phyloP scores from a whole-genome alignment of 2,329 filamentous ascomycete species.

The Penicillium decumbens region DNA sequence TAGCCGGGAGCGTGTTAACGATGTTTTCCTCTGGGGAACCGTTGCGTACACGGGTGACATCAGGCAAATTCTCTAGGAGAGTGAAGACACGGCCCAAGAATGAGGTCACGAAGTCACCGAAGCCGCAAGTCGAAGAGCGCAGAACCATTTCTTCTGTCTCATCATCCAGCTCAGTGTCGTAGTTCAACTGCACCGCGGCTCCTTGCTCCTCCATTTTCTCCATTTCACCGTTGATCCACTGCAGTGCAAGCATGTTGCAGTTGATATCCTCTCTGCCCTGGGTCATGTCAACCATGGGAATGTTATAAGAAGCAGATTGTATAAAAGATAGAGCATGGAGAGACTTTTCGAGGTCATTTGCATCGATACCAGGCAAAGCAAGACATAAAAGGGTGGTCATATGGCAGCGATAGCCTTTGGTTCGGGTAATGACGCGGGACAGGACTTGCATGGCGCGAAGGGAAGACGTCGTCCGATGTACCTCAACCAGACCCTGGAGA shows the following conservation, averaged over 20 bases:
- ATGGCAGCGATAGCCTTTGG: slow-evolving; percentile 95
- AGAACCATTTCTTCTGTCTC: slow-evolving; percentile 83
- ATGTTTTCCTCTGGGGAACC: slow-evolving; percentile 95
- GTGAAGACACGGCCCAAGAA: slow-evolving; percentile 94
- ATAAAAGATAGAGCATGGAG: slow-evolving; percentile 92
- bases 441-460: slow-evolving; percentile 88
- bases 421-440: slow-evolving; percentile 81
- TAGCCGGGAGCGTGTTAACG: slow-evolving; percentile 88
- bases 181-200: slow-evolving; percentile 78
- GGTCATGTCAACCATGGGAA: slow-evolving; percentile 81
- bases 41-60: slow-evolving; percentile 78
- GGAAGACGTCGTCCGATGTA: slow-evolving; percentile 92
- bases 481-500: slow-evolving; percentile 92
- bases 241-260: slow-evolving; percentile 71
- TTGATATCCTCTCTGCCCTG: slow-evolving; percentile 63
- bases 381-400: slow-evolving; percentile 90
- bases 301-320: slow-evolving; percentile 91
- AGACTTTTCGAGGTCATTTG: slow-evolving; percentile 95
- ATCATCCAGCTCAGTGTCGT: slow-evolving; percentile 73
- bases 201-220: slow-evolving; percentile 88
- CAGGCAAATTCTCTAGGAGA: slow-evolving; percentile 87
- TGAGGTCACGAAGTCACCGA: slow-evolving; percentile 86
- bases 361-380: slow-evolving; percentile 90
- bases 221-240: slow-evolving; percentile 93
- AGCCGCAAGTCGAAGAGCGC: slow-evolving; percentile 87